phyloP scores from a whole-genome alignment of 139 green algal species.

The Tetradesmus lagerheimii region DNA sequence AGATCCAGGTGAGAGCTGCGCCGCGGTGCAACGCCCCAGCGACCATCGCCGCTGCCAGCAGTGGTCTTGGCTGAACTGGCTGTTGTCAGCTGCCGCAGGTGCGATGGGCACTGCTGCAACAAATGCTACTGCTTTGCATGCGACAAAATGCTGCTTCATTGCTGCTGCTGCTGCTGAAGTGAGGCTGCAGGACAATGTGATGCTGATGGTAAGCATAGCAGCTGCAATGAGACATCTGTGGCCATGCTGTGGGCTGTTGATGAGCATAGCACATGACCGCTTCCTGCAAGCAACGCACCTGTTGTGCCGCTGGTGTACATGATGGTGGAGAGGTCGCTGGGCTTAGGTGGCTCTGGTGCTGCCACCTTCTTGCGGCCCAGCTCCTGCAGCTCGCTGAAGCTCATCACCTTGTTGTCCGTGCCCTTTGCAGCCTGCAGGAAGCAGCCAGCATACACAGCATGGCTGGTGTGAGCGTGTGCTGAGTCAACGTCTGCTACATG shows the following conservation, averaged over 20 bases:
- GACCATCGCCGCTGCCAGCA: too few relatives aligned
- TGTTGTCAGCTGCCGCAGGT: too few relatives aligned
- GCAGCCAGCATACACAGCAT: neutral
- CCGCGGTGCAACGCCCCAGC: too few relatives aligned
- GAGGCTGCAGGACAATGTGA: too few relatives aligned
- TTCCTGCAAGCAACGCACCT: conserved; percentile 41
- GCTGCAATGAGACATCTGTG: too few relatives aligned
- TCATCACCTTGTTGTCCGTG: conserved; percentile 56
- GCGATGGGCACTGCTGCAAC: too few relatives aligned
- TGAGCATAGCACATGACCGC: neutral
- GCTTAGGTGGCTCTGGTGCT: conserved; percentile 53
- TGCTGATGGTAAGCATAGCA: neutral
- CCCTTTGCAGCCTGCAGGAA: conserved; percentile 43
- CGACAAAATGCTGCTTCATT: too few relatives aligned
- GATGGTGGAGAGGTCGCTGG: conserved; percentile 90
- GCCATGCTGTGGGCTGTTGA: too few relatives aligned
- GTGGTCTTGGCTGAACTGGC: too few relatives aligned
- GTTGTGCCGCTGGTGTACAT: conserved; percentile 96
- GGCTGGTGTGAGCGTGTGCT: too few relatives aligned
- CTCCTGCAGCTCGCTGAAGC: conserved; percentile 69
- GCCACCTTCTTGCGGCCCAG: conserved; percentile 51
- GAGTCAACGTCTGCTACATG: too few relatives aligned
- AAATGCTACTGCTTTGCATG: too few relatives aligned
- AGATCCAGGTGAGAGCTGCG: neutral
- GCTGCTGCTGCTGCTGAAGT: neutral